These are phyloP conservation scores for Pisolithus tinctorius DNA, from an alignment of 768 basidiomycete species.

Conservation along the genomic window DNA sequence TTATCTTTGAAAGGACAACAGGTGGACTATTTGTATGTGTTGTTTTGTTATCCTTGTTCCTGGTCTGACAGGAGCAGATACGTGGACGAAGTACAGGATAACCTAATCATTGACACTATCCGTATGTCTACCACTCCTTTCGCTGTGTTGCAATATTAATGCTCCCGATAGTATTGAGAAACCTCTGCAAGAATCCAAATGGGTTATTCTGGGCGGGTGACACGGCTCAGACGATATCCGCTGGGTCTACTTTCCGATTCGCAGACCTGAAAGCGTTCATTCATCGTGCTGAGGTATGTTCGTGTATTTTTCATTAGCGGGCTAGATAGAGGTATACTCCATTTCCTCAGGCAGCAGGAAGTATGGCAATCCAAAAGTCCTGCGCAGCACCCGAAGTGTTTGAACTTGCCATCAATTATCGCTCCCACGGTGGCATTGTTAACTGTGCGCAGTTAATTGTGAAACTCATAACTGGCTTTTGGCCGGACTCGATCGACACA, in stretches of 20 bases:
- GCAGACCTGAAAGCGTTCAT: constrained; percentile 64
- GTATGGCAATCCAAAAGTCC: constrained; percentile 1
- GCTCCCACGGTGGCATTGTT: constrained; percentile 69
- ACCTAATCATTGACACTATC: constrained; percentile 56
- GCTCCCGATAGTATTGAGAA: constrained; percentile 43
- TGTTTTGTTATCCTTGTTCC: neutral
- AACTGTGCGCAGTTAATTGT: constrained; percentile 61
- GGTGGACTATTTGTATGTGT: constrained; percentile 50
- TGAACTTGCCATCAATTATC: constrained; percentile 57
- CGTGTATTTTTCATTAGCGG: constrained; percentile 13
- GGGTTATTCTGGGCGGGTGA: constrained; percentile 81
- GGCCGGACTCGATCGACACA: constrained; percentile 58
- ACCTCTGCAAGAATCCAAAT: constrained; percentile 53
- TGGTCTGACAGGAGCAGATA: constrained; percentile 31
- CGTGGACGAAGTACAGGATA: constrained; percentile 71
- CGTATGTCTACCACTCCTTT: constrained; percentile 29
- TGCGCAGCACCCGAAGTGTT: constrained; percentile 29
- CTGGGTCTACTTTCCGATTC: constrained; percentile 67
- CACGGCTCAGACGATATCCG: constrained; percentile 71
- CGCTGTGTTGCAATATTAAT: constrained; percentile 1
- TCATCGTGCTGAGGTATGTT: constrained; percentile 50
- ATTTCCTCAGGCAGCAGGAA: neutral
- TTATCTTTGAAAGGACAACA: constrained; percentile 35
- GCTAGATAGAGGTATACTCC: neutral
- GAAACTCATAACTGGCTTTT: constrained; percentile 52